Base-by-base conservation (phyloP, 164 flowering plant genomes). In the Umbellularia californica region DNA sequence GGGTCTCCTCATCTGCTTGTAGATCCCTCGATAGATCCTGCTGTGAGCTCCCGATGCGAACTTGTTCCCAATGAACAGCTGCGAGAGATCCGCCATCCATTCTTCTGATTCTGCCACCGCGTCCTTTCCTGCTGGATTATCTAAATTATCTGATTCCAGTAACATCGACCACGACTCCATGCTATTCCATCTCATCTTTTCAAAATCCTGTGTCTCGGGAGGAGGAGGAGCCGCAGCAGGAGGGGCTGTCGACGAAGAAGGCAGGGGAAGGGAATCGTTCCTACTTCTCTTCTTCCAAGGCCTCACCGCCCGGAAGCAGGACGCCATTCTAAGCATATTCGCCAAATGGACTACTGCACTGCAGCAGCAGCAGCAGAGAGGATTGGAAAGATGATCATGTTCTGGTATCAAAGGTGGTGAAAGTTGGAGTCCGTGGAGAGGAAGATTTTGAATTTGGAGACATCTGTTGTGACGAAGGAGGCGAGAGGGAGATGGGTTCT, bases 21-120 rank as follows among this genome's bases (percentile, higher is more conserved):
- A 95, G 73, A 93, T 95, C 24, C 99, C 98, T 4, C 98, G 78
- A 72, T 92, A 95, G 55, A 95, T 93, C 77, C 97, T 74, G 72
- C 99, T 95, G 58, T 91, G 94, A 14, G 98, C 95, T 0, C 99
- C 99, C 0, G 98, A 92, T 30, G 98, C 99, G 73, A 95, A 95
- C 79, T 91, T 95, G 83, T 93, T 93, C 0, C 99, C 98, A 3
- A 95, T 93, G 71, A 95, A 95, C 47, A 95, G 81, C 82, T 92
- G 95, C 0, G 99, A 93, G 25, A 92, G 90, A 83, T 95, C 99
- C 3, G 98, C 98, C 14, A 90, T 85, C 98, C 99, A 95, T 66
- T 95, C 99, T 74, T 95, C 97, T 83, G 81, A 19, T 87, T 90
- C 71, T 55, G 17, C 60, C n/a, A 2, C 60, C 87, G 85, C 68